These are phyloP conservation scores for Skeletonema marinoi DNA, from an alignment of 108 stramenopile species.

Conservation along the genomic window DNA sequence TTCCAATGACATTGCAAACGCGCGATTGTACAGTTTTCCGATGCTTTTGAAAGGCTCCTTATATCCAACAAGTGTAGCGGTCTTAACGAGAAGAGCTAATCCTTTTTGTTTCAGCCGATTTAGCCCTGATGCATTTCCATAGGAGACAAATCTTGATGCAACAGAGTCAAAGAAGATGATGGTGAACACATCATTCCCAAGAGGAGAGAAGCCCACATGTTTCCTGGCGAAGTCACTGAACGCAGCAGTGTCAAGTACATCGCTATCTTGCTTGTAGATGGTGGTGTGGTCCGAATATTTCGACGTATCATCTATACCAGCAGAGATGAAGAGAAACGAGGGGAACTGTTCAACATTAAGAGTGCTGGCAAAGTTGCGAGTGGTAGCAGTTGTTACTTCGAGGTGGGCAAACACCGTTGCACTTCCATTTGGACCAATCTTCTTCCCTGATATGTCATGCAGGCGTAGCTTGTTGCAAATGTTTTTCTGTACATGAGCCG, in stretches of 20 bases:
- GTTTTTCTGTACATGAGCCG: constrained; percentile 9
- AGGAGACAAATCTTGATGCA: constrained; percentile 33
- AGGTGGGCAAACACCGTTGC: constrained; percentile 38
- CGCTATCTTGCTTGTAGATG: constrained; percentile 11
- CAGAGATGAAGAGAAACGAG: constrained; percentile 28
- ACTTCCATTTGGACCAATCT: constrained; percentile 10
- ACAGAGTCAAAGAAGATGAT: constrained; percentile 48
- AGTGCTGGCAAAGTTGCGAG: constrained; percentile 26
- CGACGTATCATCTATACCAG: constrained; percentile 35
- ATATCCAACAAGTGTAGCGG: constrained; percentile 36
- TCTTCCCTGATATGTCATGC: constrained; percentile 17
- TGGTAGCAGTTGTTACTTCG: constrained; percentile 31
- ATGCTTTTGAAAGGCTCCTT: constrained; percentile 36
- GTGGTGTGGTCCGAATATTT: constrained; percentile 35
- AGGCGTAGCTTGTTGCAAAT: constrained; percentile 33
- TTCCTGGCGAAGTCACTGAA: constrained; percentile 38
- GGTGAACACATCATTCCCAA: constrained; percentile 51
- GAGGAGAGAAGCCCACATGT: constrained; percentile 17
- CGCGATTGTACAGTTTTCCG: constrained; percentile 47
- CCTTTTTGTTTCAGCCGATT: constrained; percentile 37
- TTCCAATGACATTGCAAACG: constrained; percentile 42
- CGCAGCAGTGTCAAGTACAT: constrained; percentile 6
- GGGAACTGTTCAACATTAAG: constrained; percentile 29
- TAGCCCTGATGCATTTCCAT: constrained; percentile 37
- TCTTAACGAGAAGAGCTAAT: constrained; percentile 27